A percentile compares a stretch with the other conserved stretches of the same genome.
Evolutionary conservation across 495 filamentous ascomycete species (phyloP).

Genomic region (Penicillium steckii): DNA sequence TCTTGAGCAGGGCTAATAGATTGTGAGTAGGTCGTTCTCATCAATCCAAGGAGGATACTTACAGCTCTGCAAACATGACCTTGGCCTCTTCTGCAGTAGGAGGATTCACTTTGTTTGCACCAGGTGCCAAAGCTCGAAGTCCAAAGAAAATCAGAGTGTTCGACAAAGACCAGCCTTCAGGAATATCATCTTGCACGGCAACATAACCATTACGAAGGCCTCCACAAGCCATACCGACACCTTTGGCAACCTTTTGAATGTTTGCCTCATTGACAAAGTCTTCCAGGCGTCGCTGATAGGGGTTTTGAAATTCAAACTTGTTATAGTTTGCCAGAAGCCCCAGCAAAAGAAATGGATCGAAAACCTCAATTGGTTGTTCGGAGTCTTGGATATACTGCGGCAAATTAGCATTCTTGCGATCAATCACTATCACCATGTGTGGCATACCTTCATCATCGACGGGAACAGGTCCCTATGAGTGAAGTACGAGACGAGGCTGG

Average conservation of each 20-base stretch:
- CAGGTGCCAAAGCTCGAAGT: slow-evolving; percentile 70
- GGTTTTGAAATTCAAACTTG: slow-evolving; percentile 98
- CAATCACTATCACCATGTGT: neutral
- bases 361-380: slow-evolving; percentile 57
- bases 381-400: slow-evolving; percentile 81
- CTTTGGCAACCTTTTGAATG: slow-evolving; percentile 77
- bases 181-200: slow-evolving; percentile 86
- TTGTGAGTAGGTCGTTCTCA: slow-evolving; percentile 23
- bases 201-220: slow-evolving; percentile 71
- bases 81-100: slow-evolving; percentile 71
- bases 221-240: slow-evolving; percentile 68
- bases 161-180: slow-evolving; percentile 83
- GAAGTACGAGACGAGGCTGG: slow-evolving; percentile 89
- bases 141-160: slow-evolving; percentile 83
- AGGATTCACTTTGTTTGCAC: slow-evolving; percentile 50
- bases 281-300: slow-evolving; percentile 90
- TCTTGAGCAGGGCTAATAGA: slow-evolving; percentile 67
- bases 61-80: slow-evolving; percentile 69
- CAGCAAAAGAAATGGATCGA: slow-evolving; percentile 77
- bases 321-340: slow-evolving; percentile 97
- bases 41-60: slow-evolving; percentile 26
- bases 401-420: neutral
- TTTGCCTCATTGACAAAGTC: slow-evolving; percentile 93
- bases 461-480: slow-evolving; percentile 94
- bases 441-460: slow-evolving; percentile 85